Evolutionary conservation across 1,284 basidiomycete species (phyloP).

Genomic region (Irpex sp.): DNA sequence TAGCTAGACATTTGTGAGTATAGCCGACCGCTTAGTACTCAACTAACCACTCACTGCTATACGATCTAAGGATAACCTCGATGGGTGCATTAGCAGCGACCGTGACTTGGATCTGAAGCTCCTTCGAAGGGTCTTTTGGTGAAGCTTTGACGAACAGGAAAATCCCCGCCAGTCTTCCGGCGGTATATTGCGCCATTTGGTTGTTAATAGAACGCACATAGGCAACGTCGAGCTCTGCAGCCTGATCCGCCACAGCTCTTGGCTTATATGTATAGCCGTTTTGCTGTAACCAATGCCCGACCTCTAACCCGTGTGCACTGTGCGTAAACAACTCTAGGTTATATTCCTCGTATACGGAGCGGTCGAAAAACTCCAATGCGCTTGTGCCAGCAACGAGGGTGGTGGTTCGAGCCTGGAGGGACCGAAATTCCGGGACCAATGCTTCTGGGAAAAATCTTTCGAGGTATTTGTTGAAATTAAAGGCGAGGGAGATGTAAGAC

Average conservation of each 20-base stretch:
- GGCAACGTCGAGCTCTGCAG: too few relatives aligned
- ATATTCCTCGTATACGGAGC: conserved; percentile 38
- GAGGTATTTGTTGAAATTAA: conserved; percentile 25
- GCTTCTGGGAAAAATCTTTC: conserved; percentile 22
- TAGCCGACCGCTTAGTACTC: neutral
- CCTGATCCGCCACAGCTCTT: too few relatives aligned
- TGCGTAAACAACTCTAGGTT: conserved; percentile 44
- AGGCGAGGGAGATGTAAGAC: conserved; percentile 19
- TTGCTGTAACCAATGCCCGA: conserved; percentile 13
- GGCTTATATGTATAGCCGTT: too few relatives aligned
- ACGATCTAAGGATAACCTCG: conserved; percentile 11
- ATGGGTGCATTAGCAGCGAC: conserved; percentile 8
- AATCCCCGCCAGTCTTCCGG: neutral
- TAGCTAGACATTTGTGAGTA: conserved; percentile 7
- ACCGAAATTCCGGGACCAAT: conserved; percentile 33
- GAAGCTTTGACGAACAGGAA: conserved; percentile 9
- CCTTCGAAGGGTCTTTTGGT: neutral
- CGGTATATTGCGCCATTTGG: conserved; percentile 12
- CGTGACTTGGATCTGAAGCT: conserved; percentile 11
- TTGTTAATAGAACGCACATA: too few relatives aligned
- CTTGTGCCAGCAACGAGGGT: conserved; percentile 47
- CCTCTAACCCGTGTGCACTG: conserved; percentile 10
- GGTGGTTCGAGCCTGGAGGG: conserved; percentile 38
- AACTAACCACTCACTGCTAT: conserved; percentile 10
- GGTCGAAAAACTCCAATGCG: conserved; percentile 46